Evolutionary conservation across 768 basidiomycete species (phyloP), one percentile per base, ranked within the genome.

Genomic region (Chalciporus sphaerocephalus): DNA sequence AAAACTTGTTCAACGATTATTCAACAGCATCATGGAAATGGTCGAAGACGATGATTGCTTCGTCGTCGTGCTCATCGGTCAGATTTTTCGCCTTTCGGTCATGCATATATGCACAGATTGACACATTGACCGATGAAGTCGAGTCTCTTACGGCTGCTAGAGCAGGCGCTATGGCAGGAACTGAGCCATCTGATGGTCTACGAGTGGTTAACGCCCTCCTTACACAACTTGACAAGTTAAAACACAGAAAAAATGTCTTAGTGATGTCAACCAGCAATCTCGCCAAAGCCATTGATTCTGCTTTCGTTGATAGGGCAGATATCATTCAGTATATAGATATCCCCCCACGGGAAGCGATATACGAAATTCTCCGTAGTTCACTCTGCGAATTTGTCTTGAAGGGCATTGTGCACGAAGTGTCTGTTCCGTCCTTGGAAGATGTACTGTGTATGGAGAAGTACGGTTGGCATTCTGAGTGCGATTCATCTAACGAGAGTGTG

Each of bases 221-320:
- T 8, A 98, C 96, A 0, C 95, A 98, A 68, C 76, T 99, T 6
- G 96, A 99, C 71, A 96, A 93, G 65, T 73, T 99, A 15, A 92
- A 88, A 61, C 86, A 91, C 53, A 79, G 81, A 40, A 95, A 90
- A 69, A 99, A 99, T 59, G 92, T 94, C 2, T 71, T 98, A 18
- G 85, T 99, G 18, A 88, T 99, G 84, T 85, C 96, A 5, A 99
- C 96, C 1, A 95, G 92, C 45, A 99, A 98, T 66, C 78, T 99
- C 6, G 83, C 85, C 1, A 87, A 91, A 57, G 92, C 96, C 0
- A 99, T 99, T 45, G 95, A 99, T 57, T 83, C 81, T 40, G 96
- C 95, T 4, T 98, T 97, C 61, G 83, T 97, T 38, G 96, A 98
- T 60, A 85, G 96, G 32, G 96, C 95, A 8, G 96, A 99, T 58